Percentiles rank a stretch among this genome's conserved stretches.
These are phyloP conservation scores for Cokeromyces recurvatus DNA, from an alignment of 371 early-diverging fungal species.

Conservation along the genomic window DNA sequence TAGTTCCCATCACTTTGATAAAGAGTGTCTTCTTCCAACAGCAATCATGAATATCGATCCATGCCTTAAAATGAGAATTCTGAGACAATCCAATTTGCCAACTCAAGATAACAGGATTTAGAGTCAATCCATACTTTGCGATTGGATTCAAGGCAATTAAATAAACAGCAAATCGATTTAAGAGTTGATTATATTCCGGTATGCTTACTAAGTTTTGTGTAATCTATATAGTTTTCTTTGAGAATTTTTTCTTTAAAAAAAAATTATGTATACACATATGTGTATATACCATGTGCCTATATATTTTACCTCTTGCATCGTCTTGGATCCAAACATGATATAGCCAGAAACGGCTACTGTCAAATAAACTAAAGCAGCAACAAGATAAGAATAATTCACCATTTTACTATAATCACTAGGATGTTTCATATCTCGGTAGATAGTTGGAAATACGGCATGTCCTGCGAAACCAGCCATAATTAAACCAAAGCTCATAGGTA, in stretches of 20 bases:
- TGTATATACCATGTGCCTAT: neutral
- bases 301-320: conserved; percentile 47
- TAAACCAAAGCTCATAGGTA: conserved; percentile 38
- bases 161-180: conserved; percentile 55
- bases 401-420: conserved; percentile 33
- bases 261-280: too few species aligned
- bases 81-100: conserved; percentile 43
- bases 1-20: conserved; percentile 14
- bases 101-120: conserved; percentile 57
- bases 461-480: conserved; percentile 49
- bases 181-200: conserved; percentile 48
- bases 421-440: conserved; percentile 45
- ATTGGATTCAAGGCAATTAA: conserved; percentile 67
- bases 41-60: too few species aligned
- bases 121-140: conserved; percentile 63
- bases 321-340: conserved; percentile 44
- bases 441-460: conserved; percentile 44
- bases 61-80: conserved; percentile 6
- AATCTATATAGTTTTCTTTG: conserved; percentile 36
- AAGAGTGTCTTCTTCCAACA: conserved; percentile 23
- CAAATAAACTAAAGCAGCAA: conserved; percentile 30
- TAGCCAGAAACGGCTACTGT: conserved; percentile 57
- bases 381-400: conserved; percentile 42
- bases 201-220: conserved; percentile 63
- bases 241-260: neutral